phyloP scores from a whole-genome alignment of 805 yeast genomes.

The Kurtzmaniella cleridarum region DNA sequence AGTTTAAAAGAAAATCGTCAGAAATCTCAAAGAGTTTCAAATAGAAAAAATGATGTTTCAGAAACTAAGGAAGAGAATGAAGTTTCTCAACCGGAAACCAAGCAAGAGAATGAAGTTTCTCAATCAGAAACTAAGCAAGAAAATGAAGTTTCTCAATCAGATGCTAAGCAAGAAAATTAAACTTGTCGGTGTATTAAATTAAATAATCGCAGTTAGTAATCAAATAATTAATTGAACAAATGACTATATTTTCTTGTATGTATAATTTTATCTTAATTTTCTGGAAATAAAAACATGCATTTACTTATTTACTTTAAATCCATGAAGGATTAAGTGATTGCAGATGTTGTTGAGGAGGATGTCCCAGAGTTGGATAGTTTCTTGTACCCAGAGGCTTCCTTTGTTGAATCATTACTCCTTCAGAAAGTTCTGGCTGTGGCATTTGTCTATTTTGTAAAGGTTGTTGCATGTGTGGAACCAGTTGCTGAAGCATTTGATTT shows the following conservation, averaged over 20 bases:
- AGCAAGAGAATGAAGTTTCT: no score
- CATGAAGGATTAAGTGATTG: slow-evolving; percentile 9
- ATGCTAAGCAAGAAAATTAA: no score
- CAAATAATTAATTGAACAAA: slow-evolving; percentile 10
- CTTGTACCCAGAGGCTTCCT: slow-evolving; percentile 1
- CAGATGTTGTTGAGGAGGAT: slow-evolving; percentile 14
- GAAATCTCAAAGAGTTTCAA: background rate
- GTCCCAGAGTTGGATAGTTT: slow-evolving; percentile 5
- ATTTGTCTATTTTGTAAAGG: background rate
- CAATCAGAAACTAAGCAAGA: no score
- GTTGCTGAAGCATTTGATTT: no score
- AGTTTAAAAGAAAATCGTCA: background rate
- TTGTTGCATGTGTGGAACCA: background rate
- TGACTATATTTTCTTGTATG: background rate
- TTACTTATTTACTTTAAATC: background rate
- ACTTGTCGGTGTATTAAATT: no score
- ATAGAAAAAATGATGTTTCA: no score
- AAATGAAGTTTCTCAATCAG: no score
- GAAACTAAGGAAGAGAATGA: no score
- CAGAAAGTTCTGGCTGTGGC: background rate
- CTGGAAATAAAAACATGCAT: no score
- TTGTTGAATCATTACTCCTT: slow-evolving; percentile 2
- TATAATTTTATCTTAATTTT: background rate
- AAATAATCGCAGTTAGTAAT: slow-evolving; percentile 1
- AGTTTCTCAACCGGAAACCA: no score